Evolutionary conservation across 2,329 filamentous ascomycete genomes (phyloP).

Genomic region (Diaporthe destruens): DNA sequence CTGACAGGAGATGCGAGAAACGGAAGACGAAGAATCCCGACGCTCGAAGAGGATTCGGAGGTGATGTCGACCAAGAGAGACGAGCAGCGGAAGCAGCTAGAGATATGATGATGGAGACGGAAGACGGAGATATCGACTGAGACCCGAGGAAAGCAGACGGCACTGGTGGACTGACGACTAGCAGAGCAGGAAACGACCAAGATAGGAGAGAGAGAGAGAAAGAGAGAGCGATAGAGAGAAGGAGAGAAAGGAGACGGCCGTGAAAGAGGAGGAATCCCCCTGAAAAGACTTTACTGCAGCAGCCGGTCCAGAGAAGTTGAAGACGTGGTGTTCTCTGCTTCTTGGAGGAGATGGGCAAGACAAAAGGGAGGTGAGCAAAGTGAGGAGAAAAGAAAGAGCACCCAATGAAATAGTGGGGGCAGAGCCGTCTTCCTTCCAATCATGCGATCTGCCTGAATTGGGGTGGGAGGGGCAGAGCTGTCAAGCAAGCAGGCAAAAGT

Average conservation of each 20-base stretch:
- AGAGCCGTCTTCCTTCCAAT: constrained; percentile 33
- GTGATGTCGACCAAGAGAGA: constrained; percentile 41
- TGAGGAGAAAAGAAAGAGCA: constrained; percentile 41
- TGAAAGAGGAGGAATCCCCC: constrained; percentile 55
- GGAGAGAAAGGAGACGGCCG: constrained; percentile 57
- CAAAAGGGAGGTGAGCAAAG: constrained; percentile 42
- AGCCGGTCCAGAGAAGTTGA: constrained; percentile 53
- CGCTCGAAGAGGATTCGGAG: constrained; percentile 44
- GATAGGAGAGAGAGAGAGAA: constrained; percentile 51
- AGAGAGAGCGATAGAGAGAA: constrained; percentile 47
- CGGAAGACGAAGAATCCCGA: constrained; percentile 41
- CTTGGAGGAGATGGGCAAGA: constrained; percentile 43
- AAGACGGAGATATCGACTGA: constrained; percentile 42
- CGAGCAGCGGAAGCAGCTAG: constrained; percentile 41
- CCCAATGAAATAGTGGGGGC: constrained; percentile 35
- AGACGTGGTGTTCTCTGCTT: constrained; percentile 50
- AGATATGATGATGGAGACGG: constrained; percentile 43
- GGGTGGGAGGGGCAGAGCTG: constrained; percentile 33
- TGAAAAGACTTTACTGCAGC: constrained; percentile 54
- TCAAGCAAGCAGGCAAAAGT: constrained; percentile 23
- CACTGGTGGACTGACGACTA: constrained; percentile 41
- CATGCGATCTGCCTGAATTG: constrained; percentile 32
- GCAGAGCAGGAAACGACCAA: constrained; percentile 51
- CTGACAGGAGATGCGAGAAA: constrained; percentile 43
- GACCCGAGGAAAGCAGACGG: constrained; percentile 44